A percentile compares a stretch with the other conserved stretches of the same genome.
Conservation (phyloP, 495 filamentous ascomycete genomes). For the Aspergillus saccharolyticus region DNA sequence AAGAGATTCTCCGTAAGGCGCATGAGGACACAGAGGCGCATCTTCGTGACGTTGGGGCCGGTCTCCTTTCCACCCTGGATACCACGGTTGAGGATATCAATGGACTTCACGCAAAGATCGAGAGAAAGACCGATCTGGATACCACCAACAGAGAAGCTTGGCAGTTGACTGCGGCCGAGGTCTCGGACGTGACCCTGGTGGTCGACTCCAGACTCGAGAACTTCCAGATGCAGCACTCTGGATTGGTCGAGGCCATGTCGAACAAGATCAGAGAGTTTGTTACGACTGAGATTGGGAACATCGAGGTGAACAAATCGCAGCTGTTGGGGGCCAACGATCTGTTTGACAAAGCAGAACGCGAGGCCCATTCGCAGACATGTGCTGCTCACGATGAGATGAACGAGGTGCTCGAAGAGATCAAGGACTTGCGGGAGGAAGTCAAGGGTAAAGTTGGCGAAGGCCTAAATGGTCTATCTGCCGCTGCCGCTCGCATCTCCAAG, state of each 20-base stretch:
- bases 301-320: constrained; percentile 61
- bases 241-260: constrained; percentile 61
- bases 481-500: constrained; percentile 80
- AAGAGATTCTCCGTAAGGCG: constrained; percentile 71
- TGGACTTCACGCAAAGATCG: constrained; percentile 75
- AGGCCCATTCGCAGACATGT: constrained; percentile 62
- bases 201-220: constrained; percentile 67
- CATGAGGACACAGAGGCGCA: constrained; percentile 80
- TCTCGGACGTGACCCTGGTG: constrained; percentile 64
- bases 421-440: constrained; percentile 76
- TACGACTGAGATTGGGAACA: constrained; percentile 59
- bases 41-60: constrained; percentile 63
- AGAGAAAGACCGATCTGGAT: constrained; percentile 79
- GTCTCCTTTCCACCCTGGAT: constrained; percentile 69
- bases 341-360: constrained; percentile 60
- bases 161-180: constrained; percentile 67
- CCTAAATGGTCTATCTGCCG: constrained; percentile 74
- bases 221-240: constrained; percentile 65
- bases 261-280: constrained; percentile 69
- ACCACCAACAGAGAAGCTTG: constrained; percentile 70
- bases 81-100: constrained; percentile 73
- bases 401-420: constrained; percentile 83
- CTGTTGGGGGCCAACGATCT: constrained; percentile 59
- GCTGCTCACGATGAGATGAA: constrained; percentile 85
- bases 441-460: constrained; percentile 82